These are phyloP conservation scores for Mortierella polycephala DNA, from an alignment of 371 early-diverging fungal species.

Conservation along the genomic window DNA sequence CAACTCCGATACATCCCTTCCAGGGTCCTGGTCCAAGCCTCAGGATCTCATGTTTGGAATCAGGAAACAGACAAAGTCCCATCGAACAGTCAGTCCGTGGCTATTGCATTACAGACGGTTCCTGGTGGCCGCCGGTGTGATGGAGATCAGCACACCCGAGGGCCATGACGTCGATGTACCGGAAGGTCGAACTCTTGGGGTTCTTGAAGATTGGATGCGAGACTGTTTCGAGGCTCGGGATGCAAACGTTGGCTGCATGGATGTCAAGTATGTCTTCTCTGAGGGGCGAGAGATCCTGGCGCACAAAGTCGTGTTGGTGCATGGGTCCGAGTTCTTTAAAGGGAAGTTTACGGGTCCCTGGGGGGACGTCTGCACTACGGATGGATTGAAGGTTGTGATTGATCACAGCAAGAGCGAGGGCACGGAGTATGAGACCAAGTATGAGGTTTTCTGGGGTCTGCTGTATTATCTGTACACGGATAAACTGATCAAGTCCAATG, in stretches of 20 bases:
- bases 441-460: constrained; percentile 21
- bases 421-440: not conserved
- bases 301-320: constrained; percentile 27
- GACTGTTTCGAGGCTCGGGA: constrained; percentile 29
- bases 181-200: not conserved
- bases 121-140: constrained; percentile 13
- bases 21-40: constrained; percentile 15
- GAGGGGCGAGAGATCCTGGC: constrained; percentile 10
- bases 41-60: constrained; percentile 20
- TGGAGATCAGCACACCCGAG: constrained; percentile 1
- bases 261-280: constrained; percentile 15
- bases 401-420: not conserved
- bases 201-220: not conserved
- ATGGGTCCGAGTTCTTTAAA: constrained; percentile 13
- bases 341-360: constrained; percentile 8
- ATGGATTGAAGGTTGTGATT: not conserved
- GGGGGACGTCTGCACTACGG: not conserved
- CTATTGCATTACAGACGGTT: constrained; percentile 4
- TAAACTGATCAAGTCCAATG: constrained; percentile 8
- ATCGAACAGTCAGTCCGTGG: not conserved
- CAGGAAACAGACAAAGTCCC: not conserved
- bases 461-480: constrained; percentile 30
- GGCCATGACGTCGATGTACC: constrained; percentile 16
- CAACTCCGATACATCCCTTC: not conserved
- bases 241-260: constrained; percentile 27